These are phyloP conservation scores for Capronia coronata DNA, from an alignment of 2,329 filamentous ascomycete genomes.

Conservation along the genomic window DNA sequence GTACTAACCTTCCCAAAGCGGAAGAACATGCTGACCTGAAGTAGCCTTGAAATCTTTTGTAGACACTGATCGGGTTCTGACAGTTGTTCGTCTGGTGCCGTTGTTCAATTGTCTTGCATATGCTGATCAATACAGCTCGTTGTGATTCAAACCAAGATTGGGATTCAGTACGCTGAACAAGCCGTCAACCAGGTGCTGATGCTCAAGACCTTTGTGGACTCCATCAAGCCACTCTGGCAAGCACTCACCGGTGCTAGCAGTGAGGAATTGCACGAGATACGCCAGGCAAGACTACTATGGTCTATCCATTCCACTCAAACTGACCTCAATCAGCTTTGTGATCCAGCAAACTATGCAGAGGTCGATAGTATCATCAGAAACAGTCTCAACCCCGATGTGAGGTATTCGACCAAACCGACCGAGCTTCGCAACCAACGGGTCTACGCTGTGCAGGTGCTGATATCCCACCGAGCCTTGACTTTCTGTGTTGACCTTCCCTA, in stretches of 20 bases:
- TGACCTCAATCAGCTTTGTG: constrained; percentile 50
- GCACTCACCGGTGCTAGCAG: constrained; percentile 60
- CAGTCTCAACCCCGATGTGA: constrained; percentile 74
- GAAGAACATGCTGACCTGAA: constrained; percentile 14
- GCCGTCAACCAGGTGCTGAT: constrained; percentile 80
- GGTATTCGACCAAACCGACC: constrained; percentile 68
- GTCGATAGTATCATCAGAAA: constrained; percentile 60
- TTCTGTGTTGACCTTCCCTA: constrained; percentile 32
- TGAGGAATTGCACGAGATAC: constrained; percentile 60
- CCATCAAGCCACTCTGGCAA: constrained; percentile 61
- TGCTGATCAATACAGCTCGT: constrained; percentile 55
- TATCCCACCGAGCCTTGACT: not conserved
- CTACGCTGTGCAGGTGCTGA: constrained; percentile 70
- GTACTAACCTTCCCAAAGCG: constrained; percentile 38
- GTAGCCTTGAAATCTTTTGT: constrained; percentile 65
- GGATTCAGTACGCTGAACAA: constrained; percentile 65
- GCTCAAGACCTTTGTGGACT: constrained; percentile 72
- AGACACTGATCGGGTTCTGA: constrained; percentile 74
- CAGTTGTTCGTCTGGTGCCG: constrained; percentile 50
- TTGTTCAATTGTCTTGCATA: not conserved
- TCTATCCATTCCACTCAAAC: constrained; percentile 8
- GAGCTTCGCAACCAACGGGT: constrained; percentile 84
- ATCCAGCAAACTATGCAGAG: constrained; percentile 53
- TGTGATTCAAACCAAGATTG: constrained; percentile 60
- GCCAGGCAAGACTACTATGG: constrained; percentile 42